Evolutionary conservation across 1,284 basidiomycete genomes (phyloP), one percentile per base, ranked within the genome.

Genomic region (Ustilago bromivora): DNA sequence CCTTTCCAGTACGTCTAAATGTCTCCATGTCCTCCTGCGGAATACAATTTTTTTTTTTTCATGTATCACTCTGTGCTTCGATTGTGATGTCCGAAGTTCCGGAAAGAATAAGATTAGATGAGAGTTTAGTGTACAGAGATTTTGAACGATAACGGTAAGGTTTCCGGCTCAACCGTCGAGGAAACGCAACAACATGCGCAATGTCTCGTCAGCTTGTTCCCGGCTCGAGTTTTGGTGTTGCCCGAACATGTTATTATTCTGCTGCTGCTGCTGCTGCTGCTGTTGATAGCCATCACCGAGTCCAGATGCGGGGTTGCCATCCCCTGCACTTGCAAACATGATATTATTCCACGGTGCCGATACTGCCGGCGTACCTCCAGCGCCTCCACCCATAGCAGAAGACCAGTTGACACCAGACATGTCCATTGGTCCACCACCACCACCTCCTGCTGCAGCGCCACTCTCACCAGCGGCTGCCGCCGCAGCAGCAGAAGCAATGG

Each of bases 131-230:
- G 15, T 31, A 55, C 53, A 55, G 17, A 19, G 23, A 3, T 55
- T 28, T 38, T n/a, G 32, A 38, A 17, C 53, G 10, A 46, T 46
- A 41, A 38, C 9, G 36, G 13, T 38, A 38, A 38, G 36, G 13
- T 38, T 13, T 9, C 13, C 36, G 36, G 36, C 17, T 41, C 31
- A 55, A 12, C 52, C 63, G 15, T 65, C 56, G 7, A 55, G 53
- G 51, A 66, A 66, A 17, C 59, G 59, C 38, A 76, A 35, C 49
- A 76, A 46, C 74, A 72, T 72, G 23, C 70, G 60, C 32, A 76
- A 49, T 8, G 75, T 77, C 38, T 77, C 75, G 28, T 77, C 75
- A 9, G 75, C 66, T 38, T 67, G 68, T 15, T 61, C 57, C 23
- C 43, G 36, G 15, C 41, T 38, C 47, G 41, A 53, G 13, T 35